Evolutionary conservation across 2,329 filamentous ascomycete genomes (phyloP), one percentile per base, ranked within the genome.

Genomic region (Talaromyces sp.): DNA sequence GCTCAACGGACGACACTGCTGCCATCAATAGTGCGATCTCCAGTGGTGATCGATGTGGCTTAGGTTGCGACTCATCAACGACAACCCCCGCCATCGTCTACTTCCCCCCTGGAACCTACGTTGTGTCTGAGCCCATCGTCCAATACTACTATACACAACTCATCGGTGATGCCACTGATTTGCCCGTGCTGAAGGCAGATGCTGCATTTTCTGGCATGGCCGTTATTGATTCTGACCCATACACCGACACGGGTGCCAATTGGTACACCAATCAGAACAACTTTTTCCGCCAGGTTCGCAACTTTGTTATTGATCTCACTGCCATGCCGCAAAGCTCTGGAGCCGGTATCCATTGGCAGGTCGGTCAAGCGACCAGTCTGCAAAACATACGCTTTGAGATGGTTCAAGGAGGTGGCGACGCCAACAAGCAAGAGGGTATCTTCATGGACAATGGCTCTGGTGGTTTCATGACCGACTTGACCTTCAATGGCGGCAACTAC

Each of bases 71-170:
- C 73, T 96, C 92, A 1, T 86, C 85, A 35, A 98, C 93, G 2
- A 84, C 85, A n/a, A 86, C 87, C 1, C 93, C 93, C 0, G 93
- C 91, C 28, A 80, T 98, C 14, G 86, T 98, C 60, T 98, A 96
- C 81, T 96, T 98, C 81, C 93, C 92, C 42, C 82, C 91, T 11
- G 93, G 93, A 67, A 96, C 87, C 62, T 98, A 97, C 72, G 72
- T 90, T 18, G 88, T 98, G 69, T 91, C 87, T 73, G 84, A 82
- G 70, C 91, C 93, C 23, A 86, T 98, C 67, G 78, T 92, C 58
- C 89, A 92, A 74, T 89, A 88, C 76, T 98, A 98, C 82, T 96
- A 96, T 81, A 96, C 93, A 9, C 92, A 97, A 75, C 86, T 98
- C 65, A 82, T 97, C 39, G 93, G 93, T 63, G 92, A 98, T 79